Conservation (phyloP, 2,329 filamentous ascomycete species). For the Paramyrothecium roridum region DNA sequence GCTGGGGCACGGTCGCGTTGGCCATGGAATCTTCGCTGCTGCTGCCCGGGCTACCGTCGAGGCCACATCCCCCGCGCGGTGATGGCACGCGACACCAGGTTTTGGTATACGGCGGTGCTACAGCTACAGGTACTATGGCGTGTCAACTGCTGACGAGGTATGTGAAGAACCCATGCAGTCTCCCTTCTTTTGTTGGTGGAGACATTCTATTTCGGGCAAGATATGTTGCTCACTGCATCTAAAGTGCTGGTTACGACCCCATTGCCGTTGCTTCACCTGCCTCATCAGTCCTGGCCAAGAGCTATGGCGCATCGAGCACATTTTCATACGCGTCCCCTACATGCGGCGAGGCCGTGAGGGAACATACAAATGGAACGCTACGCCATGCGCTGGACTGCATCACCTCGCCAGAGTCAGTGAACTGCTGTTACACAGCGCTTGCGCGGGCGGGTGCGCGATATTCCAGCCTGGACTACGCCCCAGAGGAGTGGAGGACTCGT, state of each 20-base stretch:
- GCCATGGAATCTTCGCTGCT: background rate
- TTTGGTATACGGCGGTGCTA: background rate
- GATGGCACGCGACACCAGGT: background rate
- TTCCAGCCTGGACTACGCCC: background rate
- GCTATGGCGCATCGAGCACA: conserved; percentile 34
- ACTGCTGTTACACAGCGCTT: conserved; percentile 33
- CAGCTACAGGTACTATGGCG: background rate
- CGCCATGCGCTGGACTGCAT: conserved; percentile 34
- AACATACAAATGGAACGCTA: conserved; percentile 18
- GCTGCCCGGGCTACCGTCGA: background rate
- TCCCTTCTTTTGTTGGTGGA: background rate
- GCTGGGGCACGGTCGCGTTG: background rate
- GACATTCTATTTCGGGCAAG: too few relatives aligned
- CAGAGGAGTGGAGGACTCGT: background rate
- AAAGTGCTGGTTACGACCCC: background rate
- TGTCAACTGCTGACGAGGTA: background rate
- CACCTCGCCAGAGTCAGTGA: conserved; percentile 15
- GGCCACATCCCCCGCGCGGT: background rate
- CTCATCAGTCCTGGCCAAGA: conserved; percentile 34
- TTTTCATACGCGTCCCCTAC: conserved; percentile 36
- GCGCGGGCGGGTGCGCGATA: conserved; percentile 18
- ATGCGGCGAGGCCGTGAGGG: conserved; percentile 14
- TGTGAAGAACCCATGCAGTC: background rate
- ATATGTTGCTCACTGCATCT: background rate
- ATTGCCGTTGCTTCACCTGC: conserved; percentile 10